Conservation (phyloP, 805 yeast genomes). For the Candida sphagnicola region DNA sequence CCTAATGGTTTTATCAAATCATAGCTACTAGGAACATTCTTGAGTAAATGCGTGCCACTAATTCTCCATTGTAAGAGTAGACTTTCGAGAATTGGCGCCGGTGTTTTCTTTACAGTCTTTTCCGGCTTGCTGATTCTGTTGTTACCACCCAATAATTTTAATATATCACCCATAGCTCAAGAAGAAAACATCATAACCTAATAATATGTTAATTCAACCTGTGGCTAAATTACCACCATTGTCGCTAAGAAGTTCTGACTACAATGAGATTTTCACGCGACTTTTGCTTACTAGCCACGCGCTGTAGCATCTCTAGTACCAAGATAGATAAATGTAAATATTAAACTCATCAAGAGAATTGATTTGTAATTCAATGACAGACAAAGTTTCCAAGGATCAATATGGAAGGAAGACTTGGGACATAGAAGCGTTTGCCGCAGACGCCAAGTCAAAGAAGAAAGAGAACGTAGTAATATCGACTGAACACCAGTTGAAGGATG, state of each 20-base stretch:
- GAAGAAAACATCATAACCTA: too few species aligned
- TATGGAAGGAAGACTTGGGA: conserved; percentile 75
- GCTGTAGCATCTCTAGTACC: too few species aligned
- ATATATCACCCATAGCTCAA: conserved; percentile 3
- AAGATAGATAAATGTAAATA: too few species aligned
- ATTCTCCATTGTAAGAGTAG: conserved; percentile 17
- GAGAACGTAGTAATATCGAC: conserved; percentile 4
- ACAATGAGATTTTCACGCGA: not conserved
- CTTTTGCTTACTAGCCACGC: too few species aligned
- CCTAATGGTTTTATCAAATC: conserved; percentile 2
- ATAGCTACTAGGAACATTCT: conserved; percentile 29
- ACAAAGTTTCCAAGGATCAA: conserved; percentile 33
- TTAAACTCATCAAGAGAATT: too few species aligned
- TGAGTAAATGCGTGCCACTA: conserved; percentile 42
- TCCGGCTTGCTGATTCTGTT: conserved; percentile 4
- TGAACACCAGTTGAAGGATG: conserved; percentile 9
- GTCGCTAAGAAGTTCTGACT: too few species aligned
- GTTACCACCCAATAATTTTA: conserved; percentile 2
- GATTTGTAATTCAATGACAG: conserved; percentile 8
- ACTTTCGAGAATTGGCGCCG: not conserved
- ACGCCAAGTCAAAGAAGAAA: conserved; percentile 31
- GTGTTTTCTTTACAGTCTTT: not conserved
- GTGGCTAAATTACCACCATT: too few species aligned
- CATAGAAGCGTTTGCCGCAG: conserved; percentile 55
- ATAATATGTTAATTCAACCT: too few species aligned